phyloP scores from a whole-genome alignment of 2,329 filamentous ascomycete species.

The Sodiomyces alkalinus region DNA sequence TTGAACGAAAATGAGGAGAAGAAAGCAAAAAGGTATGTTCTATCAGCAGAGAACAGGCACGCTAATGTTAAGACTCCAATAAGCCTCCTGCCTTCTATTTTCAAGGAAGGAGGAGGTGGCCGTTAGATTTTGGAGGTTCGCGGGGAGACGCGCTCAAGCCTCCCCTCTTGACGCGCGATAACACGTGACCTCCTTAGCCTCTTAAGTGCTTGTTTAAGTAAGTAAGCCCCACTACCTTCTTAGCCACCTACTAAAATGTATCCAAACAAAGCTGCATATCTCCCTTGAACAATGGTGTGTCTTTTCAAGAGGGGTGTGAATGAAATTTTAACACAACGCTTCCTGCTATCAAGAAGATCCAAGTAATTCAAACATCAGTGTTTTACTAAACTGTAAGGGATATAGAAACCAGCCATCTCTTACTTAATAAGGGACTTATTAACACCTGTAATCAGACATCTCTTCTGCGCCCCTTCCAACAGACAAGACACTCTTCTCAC shows the following conservation, averaged over 20 bases:
- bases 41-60: no score
- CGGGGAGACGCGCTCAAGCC: constrained; percentile 1
- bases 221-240: neutral
- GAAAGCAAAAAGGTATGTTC: no score
- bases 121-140: neutral
- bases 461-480: neutral
- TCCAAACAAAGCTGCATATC: no score
- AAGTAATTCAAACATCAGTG: neutral
- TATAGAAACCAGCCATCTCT: neutral
- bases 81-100: no score
- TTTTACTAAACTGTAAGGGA: no score
- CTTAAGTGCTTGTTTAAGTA: neutral
- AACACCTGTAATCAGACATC: neutral
- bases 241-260: no score
- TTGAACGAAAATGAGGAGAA: no score
- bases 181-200: constrained; percentile 1
- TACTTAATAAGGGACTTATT: no score
- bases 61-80: no score
- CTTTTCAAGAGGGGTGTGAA: no score
- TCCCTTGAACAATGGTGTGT: no score
- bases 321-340: neutral
- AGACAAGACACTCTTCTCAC: neutral
- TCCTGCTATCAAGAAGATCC: neutral
- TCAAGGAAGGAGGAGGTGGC: no score
- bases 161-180: constrained; percentile 1